Evolutionary conservation across 306 rosid species (phyloP).

Genomic region (Vigna nakashimae): DNA sequence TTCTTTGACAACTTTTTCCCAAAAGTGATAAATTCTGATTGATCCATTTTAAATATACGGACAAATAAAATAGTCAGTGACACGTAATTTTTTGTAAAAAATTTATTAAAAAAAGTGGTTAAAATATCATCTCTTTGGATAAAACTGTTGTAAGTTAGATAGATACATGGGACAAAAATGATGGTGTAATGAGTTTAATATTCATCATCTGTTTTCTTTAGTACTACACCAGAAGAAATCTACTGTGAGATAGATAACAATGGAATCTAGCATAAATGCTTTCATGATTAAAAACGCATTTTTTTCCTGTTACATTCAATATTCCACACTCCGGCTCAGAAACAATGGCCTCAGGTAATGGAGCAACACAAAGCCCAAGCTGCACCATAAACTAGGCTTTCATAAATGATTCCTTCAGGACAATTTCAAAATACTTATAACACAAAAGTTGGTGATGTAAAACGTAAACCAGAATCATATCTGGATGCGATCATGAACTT

Average conservation of each 20-base stretch:
- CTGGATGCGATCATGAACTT: not conserved
- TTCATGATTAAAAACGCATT: not conserved
- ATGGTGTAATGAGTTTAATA: not conserved
- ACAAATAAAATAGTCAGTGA: too few relatives aligned
- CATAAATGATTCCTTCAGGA: slow-evolving; percentile 31
- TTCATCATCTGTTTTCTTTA: not conserved
- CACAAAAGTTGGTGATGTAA: slow-evolving; percentile 13
- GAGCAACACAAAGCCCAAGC: slow-evolving; percentile 7
- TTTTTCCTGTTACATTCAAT: not conserved
- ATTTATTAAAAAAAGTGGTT: too few relatives aligned
- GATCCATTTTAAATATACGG: too few relatives aligned
- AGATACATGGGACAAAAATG: not conserved
- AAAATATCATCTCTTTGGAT: too few relatives aligned
- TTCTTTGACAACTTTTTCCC: too few relatives aligned
- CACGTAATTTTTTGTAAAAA: too few relatives aligned
- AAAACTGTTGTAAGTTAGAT: too few relatives aligned
- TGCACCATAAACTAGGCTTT: slow-evolving; percentile 39
- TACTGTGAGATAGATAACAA: not conserved
- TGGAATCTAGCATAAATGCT: slow-evolving; percentile 22
- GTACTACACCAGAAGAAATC: not conserved
- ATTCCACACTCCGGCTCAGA: not conserved
- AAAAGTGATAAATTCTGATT: accelerated
- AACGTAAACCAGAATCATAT: not conserved
- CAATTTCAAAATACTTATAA: not conserved
- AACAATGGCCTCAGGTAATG: not conserved